Evolutionary conservation across 1,139 yeast species (phyloP), one percentile per base, ranked within the genome.

Genomic region (Lodderomyces jiufengensis): DNA sequence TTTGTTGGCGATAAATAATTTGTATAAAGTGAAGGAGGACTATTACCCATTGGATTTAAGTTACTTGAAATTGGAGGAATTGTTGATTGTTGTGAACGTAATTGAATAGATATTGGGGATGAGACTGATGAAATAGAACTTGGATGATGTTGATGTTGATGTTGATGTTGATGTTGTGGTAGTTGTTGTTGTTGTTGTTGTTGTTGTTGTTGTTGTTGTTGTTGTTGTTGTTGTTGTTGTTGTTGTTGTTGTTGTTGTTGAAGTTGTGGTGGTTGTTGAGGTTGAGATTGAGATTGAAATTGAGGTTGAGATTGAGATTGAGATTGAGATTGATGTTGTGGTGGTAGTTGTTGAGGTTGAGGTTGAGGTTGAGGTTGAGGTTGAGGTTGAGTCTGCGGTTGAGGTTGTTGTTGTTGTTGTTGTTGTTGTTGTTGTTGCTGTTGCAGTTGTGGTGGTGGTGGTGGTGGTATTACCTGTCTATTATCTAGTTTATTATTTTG

Each of bases 31-130:
- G 40, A 22, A 2, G 18, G 40, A 2, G 29, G 29, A 16, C 13
- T 25, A 13, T 21, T 14, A 16, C 24, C 23, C 4, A 15, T 27
- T 11, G 43, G 39, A n/a, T 33, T 37, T 14, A 33, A 25, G 22
- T 32, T 37, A 31, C 38, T 40, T 31, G 34, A 32, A 12, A 37
- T 27, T 16, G 38, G 36, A 14, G 40, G 43, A 3, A 33, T 18
- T 9, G 40, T 28, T n/a, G 39, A 36, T 8, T 31, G 26, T 24
- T 30, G 39, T 16, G 32, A 14, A 12, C 33, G 26, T 2, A 25
- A 16, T 13, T 12, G 34, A n/a, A 20, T 25, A 11, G 16, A n/a
- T 12, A 24, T 4, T 11, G 36, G 31, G 7, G 36, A 22, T 27
- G 24, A 31, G 4, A 28, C 16, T 10, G 27, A 21, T 15, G 30